Evolutionary conservation across 306 rosid species (phyloP), one percentile per base, ranked within the genome.

Genomic region (cucumber (Cucumis sativus)): DNA sequence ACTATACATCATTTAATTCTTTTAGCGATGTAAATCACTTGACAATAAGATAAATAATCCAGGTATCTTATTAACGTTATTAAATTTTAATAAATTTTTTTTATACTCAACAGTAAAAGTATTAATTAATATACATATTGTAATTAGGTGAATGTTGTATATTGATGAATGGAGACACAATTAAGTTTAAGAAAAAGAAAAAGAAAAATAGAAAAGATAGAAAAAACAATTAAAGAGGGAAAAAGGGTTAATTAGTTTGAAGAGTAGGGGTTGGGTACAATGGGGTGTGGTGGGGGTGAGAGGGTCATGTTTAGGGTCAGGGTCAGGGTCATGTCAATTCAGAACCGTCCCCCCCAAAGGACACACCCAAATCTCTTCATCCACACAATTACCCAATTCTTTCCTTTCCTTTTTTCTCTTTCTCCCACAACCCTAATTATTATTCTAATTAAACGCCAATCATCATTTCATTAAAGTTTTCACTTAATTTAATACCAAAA

Each of bases 271-370:
- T 25, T 25, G 25, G 76, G 5, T 28, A 49, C 59, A 72, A 23
- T 28, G 30, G 2, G 30, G 30, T 2, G 30, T 2, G 30, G 30
- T 72, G 76, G 59, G 15, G 28, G 76, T 21, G 54, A n/a, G 54
- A 37, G 72, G 72, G 66, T 25, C 39, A 6, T 0, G 59, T 21
- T 37, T 43, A 28, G 39, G 66, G 72, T 39, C 72, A 28, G 39
- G 66, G 72, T 39, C 72, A 65, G 77, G 77, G 77, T 72, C 77
- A 72, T 72, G 77, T 72, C 77, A 72, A 25, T 72, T 72, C 77
- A 8, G 47, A 72, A 10, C 77, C 62, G 61, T 16, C 61, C 77
- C 77, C 77, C 74, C 30, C 8, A 72, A 49, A 49, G 77, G 60
- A 72, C 77, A 20, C 74, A 52, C 77, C 25, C 62, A 25, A 45